Evolutionary conservation across 2,329 filamentous ascomycete species (phyloP).

Genomic region (Penicillium vulpinum): DNA sequence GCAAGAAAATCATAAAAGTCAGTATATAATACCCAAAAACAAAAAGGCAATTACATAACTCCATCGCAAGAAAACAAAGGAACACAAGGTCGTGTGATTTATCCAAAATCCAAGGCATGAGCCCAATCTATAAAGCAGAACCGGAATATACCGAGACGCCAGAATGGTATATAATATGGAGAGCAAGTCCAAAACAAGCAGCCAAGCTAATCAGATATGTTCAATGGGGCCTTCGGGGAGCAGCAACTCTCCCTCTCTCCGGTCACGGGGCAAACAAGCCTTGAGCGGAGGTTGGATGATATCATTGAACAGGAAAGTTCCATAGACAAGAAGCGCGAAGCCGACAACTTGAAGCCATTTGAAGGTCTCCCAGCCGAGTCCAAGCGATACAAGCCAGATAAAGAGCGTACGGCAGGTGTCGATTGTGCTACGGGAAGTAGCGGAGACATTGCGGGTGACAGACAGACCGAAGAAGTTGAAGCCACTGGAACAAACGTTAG

Average conservation of each 20-base stretch:
- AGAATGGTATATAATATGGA: background rate
- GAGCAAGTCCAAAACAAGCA: background rate
- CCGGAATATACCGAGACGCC: background rate
- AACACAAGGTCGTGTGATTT: slow-evolving; percentile 4
- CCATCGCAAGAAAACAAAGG: background rate
- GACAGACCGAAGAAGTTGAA: slow-evolving; percentile 99
- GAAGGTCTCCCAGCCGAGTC: slow-evolving; percentile 94
- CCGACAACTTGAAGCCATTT: slow-evolving; percentile 94
- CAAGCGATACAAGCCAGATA: slow-evolving; percentile 94
- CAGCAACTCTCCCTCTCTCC: slow-evolving; percentile 56
- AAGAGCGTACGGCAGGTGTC: slow-evolving; percentile 97
- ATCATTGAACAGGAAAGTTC: slow-evolving; percentile 95
- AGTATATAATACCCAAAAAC: background rate
- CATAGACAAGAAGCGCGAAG: slow-evolving; percentile 88
- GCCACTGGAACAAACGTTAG: slow-evolving; percentile 56
- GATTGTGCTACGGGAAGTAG: slow-evolving; percentile 91
- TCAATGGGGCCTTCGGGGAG: slow-evolving; percentile 83
- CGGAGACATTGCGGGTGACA: slow-evolving; percentile 84
- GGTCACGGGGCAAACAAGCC: slow-evolving; percentile 59
- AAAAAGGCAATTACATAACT: slow-evolving; percentile 1
- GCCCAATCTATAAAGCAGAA: background rate
- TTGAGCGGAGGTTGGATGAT: slow-evolving; percentile 80
- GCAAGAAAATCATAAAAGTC: background rate
- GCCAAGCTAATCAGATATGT: slow-evolving; percentile 50
- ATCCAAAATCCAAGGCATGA: background rate